Evolutionary conservation across 805 yeast species (phyloP).

Genomic region (Candida fluviatilis): DNA sequence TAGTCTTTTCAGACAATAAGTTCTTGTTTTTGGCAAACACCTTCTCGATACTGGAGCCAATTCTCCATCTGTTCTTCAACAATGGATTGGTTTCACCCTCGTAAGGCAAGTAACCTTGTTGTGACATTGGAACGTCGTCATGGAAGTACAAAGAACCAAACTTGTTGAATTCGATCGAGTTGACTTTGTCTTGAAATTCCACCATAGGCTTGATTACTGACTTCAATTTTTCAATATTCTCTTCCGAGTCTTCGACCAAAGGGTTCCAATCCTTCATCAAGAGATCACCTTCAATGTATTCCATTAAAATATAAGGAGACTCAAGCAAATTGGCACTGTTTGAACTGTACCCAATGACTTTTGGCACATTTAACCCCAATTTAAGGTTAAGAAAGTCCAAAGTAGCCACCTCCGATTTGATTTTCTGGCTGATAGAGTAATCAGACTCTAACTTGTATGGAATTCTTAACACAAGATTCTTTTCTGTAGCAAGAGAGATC

Average conservation of each 20-base stretch:
- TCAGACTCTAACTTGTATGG: constrained; percentile 79
- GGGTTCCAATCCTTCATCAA: constrained; percentile 94
- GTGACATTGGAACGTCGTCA: constrained; percentile 52
- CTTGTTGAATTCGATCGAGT: constrained; percentile 57
- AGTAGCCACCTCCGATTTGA: constrained; percentile 91
- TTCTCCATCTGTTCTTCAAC: constrained; percentile 70
- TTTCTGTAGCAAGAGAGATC: constrained; percentile 57
- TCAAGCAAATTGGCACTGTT: constrained; percentile 58
- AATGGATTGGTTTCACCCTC: constrained; percentile 57
- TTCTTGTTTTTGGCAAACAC: constrained; percentile 68
- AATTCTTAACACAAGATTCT: constrained; percentile 69
- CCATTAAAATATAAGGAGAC: constrained; percentile 78
- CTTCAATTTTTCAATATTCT: constrained; percentile 46
- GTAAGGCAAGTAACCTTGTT: constrained; percentile 45
- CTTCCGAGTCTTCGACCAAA: constrained; percentile 47
- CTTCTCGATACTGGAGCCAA: constrained; percentile 87
- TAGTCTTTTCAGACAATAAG: constrained; percentile 45
- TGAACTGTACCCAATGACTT: constrained; percentile 63
- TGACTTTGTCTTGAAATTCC: constrained; percentile 55
- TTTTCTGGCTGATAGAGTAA: constrained; percentile 56
- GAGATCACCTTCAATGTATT: constrained; percentile 71
- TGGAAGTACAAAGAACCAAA: constrained; percentile 82
- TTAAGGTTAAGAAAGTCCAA: constrained; percentile 73
- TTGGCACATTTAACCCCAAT: constrained; percentile 67
- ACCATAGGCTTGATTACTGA: constrained; percentile 70